Conservation (phyloP, 73 alveolate genomes). For the Breviolum minutum region DNA sequence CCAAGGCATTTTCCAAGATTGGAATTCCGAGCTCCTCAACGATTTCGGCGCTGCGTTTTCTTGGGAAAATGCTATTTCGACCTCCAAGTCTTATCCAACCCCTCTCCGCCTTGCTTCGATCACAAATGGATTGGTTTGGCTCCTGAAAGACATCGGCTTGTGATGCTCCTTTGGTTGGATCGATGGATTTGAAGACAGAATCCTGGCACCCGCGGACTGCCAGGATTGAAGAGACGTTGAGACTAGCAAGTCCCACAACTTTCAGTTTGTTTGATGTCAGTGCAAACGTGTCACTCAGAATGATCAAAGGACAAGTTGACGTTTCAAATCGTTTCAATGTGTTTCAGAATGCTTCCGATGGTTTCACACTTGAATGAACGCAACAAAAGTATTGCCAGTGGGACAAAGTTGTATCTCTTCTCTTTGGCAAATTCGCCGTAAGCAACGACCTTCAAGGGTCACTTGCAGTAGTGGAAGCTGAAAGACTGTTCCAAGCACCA, state of each 20-base stretch:
- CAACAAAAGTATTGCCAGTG: background rate
- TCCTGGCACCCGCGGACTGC: constrained; percentile 14
- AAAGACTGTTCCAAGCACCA: background rate
- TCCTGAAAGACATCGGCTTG: constrained; percentile 76
- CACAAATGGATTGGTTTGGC: background rate
- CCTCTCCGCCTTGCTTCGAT: too few species aligned
- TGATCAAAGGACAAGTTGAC: too few species aligned
- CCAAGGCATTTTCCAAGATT: constrained; percentile 88
- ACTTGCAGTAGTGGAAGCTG: background rate
- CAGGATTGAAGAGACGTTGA: too few species aligned
- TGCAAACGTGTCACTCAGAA: too few species aligned
- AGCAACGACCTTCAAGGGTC: background rate
- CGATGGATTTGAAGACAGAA: constrained; percentile 84
- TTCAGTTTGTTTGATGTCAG: too few species aligned
- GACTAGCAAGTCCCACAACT: too few species aligned
- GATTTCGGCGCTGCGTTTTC: too few species aligned
- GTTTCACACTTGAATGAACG: too few species aligned
- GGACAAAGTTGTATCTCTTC: constrained; percentile 24
- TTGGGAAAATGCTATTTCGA: too few species aligned
- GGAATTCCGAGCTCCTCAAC: constrained; percentile 82
- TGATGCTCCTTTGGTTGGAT: constrained; percentile 52
- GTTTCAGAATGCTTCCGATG: too few species aligned
- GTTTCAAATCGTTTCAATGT: too few species aligned
- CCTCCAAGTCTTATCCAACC: too few species aligned
- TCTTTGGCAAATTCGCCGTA: constrained; percentile 23